Evolutionary conservation across 345 rosid species (phyloP).

Genomic region (Tarenaya hassleriana): DNA sequence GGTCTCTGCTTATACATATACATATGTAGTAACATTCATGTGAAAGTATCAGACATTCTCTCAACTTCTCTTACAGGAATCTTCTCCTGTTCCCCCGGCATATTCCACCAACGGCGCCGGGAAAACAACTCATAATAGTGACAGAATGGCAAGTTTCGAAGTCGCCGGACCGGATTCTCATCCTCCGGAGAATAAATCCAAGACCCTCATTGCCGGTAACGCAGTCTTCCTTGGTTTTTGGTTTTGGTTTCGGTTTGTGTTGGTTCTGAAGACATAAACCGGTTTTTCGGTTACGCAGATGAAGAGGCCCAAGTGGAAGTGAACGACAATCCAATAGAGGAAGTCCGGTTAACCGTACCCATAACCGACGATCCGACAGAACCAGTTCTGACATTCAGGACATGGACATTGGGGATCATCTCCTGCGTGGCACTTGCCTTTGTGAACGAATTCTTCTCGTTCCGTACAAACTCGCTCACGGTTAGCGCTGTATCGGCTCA

Average conservation of each 20-base stretch:
- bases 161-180: no score
- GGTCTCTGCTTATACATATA: no score
- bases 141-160: no score
- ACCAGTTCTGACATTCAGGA: constrained; percentile 43
- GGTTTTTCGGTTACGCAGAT: constrained; percentile 7
- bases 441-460: constrained; percentile 45
- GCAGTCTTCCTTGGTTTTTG: constrained; percentile 46
- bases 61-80: no score
- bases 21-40: no score
- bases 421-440: constrained; percentile 47
- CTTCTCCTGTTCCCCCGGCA: no score
- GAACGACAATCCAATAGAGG: constrained; percentile 51
- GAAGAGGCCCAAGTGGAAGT: constrained; percentile 27
- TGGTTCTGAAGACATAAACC: background rate
- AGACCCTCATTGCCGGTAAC: constrained; percentile 20
- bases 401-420: constrained; percentile 45
- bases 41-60: no score
- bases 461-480: constrained; percentile 36
- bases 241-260: constrained; percentile 32
- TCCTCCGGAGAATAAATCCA: no score
- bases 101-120: background rate
- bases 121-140: no score
- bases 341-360: constrained; percentile 53
- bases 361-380: constrained; percentile 43
- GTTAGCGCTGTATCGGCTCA: constrained; percentile 36